Percentiles rank a stretch among this genome's conserved stretches.
phyloP scores from a whole-genome alignment of 108 stramenopile species.

The Cylindrotheca closterium region DNA sequence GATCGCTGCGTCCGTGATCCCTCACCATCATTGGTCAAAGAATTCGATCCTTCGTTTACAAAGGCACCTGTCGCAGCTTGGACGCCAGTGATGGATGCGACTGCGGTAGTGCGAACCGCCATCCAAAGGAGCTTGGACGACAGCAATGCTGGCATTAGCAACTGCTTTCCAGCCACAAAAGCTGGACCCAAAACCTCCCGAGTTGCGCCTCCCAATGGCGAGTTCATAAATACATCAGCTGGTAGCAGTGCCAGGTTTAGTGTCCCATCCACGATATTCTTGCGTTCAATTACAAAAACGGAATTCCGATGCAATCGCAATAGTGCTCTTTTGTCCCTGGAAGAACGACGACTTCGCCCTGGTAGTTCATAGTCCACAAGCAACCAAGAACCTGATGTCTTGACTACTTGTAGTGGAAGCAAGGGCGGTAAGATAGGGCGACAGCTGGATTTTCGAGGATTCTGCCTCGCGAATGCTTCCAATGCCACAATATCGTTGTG shows the following conservation, averaged over 20 bases:
- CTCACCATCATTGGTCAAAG: constrained; percentile 28
- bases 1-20: not conserved
- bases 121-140: constrained; percentile 61
- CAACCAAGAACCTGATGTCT: constrained; percentile 50
- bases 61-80: constrained; percentile 60
- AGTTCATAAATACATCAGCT: constrained; percentile 65
- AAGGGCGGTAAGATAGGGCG: constrained; percentile 62
- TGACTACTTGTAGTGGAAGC: constrained; percentile 59
- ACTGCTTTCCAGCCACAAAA: constrained; percentile 50
- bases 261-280: constrained; percentile 65
- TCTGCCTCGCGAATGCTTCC: constrained; percentile 80
- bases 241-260: constrained; percentile 67
- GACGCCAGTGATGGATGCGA: constrained; percentile 66
- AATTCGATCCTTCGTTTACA: constrained; percentile 40
- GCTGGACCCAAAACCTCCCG: constrained; percentile 53
- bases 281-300: constrained; percentile 86
- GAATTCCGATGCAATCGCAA: constrained; percentile 76
- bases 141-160: constrained; percentile 68
- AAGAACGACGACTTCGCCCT: constrained; percentile 10
- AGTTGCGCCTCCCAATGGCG: constrained; percentile 59
- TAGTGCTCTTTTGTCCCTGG: constrained; percentile 12
- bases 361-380: constrained; percentile 42
- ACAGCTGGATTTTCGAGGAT: constrained; percentile 30
- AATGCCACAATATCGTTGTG: constrained; percentile 72
- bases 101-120: constrained; percentile 64